Base-by-base conservation (phyloP, 768 basidiomycete species). In the Boletus rubescentipes region DNA sequence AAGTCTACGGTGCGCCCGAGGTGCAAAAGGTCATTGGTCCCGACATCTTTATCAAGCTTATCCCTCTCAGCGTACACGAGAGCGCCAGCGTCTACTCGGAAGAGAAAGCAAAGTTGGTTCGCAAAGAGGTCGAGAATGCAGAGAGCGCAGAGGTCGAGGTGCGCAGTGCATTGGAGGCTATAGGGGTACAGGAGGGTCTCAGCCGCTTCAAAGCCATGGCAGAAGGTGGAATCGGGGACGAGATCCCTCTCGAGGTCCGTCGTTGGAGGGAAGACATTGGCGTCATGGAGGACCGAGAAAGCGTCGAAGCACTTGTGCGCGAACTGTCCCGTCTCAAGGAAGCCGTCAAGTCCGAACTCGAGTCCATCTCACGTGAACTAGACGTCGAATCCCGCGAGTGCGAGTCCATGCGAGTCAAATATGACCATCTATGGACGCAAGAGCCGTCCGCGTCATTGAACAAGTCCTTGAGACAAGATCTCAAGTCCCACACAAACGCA, bases 41-140 rank as follows among this genome's bases (percentile, higher is more conserved):
- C 16, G 96, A 98, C 71, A 78, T 98, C 49, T 99, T 99, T 70
- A 68, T 84, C 55, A 80, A 86, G 40, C 81, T 99, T 5, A 81
- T 99, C 32, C 97, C 97, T 12, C 75, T 99, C 40, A 90, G 89
- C 61, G 93, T 99, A 7, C 95, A 98, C 67, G 95, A 98, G 73
- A 91, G 90, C 58, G 96, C 96, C 14, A 91, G 88, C 54, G 86
- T 99, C 14, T 99, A 99, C 70, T 96, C 93, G 1, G 97, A 99
- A 71, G 97, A 99, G 74, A 98, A 98, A 75, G 97, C 96, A 20
- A 98, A 99, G 71, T 67, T 91, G 26, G 93, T 94, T 9, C 80
- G 97, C 37, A 83, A 78, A 6, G 94, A 98, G 68, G 90, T 89
- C 9, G 96, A 98, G 75, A 83, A 85, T 48, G 87, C 85, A 0